These are phyloP conservation scores for sorghum (Sorghum bicolor) DNA, from an alignment of 176 grass and related monocot species.

Conservation along the genomic window Sorghum_bicolor_NCBIv3 NC_012871.2:73954001-73954500, in stretches of 20 bases:
- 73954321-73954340: neutral
- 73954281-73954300: neutral
- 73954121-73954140: neutral
- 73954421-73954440: constrained; percentile 32
- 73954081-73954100: neutral
- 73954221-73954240: neutral
- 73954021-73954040: neutral
- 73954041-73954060: neutral
- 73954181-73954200: neutral
- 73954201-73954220: neutral
- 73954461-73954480: neutral
- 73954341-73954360: neutral
- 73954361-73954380: neutral
- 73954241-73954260: neutral
- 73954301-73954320: neutral
- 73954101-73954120: neutral
- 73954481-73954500: neutral
- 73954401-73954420: neutral
- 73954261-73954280: neutral
- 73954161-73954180: neutral
- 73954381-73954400: neutral
- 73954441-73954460: neutral
- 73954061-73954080: neutral
- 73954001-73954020: neutral
- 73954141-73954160: neutral